phyloP scores from a whole-genome alignment of 768 basidiomycete species.

The Rhizopogon vulgaris region DNA sequence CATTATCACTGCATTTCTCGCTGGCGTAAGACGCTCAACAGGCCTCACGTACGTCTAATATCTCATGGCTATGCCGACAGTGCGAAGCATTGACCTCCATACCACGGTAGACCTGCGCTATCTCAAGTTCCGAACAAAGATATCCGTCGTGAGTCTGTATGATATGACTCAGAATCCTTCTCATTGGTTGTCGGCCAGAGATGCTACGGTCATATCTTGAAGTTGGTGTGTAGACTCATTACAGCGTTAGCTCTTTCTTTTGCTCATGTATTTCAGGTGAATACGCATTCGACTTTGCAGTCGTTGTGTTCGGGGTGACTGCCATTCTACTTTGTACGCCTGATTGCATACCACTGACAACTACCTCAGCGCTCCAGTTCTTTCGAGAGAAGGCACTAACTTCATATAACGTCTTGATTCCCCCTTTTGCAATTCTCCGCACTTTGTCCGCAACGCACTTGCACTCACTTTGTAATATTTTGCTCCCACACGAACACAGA shows the following conservation, averaged over 20 bases:
- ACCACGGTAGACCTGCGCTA: constrained; percentile 55
- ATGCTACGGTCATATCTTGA: constrained; percentile 74
- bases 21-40: constrained; percentile 78
- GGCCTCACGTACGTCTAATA: constrained; percentile 67
- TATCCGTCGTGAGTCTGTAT: constrained; percentile 60
- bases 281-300: constrained; percentile 81
- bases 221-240: constrained; percentile 44
- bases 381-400: constrained; percentile 49
- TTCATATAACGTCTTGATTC: background rate
- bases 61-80: background rate
- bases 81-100: background rate
- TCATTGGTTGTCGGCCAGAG: constrained; percentile 36
- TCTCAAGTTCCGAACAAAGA: constrained; percentile 83
- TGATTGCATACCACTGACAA: constrained; percentile 2
- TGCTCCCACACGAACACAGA: background rate
- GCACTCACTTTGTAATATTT: background rate
- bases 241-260: background rate
- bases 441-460: background rate
- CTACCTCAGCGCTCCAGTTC: constrained; percentile 56
- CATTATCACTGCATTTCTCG: constrained; percentile 74
- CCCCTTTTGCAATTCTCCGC: background rate
- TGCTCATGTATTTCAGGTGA: constrained; percentile 47
- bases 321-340: background rate
- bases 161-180: background rate
- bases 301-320: constrained; percentile 73